Evolutionary conservation across 805 yeast species (phyloP).

Genomic region (Wickerhamiella sorbophila): DNA sequence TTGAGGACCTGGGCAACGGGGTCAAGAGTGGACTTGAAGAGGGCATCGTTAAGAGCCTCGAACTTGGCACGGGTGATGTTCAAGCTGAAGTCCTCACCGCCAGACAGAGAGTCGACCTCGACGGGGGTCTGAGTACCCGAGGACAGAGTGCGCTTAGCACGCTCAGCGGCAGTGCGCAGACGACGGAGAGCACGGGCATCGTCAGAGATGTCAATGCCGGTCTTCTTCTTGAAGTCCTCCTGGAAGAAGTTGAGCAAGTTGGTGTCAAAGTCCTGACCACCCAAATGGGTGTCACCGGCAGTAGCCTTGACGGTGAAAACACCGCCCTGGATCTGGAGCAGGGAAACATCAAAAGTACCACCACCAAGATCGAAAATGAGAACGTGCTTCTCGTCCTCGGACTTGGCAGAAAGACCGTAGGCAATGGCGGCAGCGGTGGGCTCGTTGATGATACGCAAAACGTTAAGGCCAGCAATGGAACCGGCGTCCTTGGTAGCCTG

Average conservation of each 20-base stretch:
- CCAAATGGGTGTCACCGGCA: constrained; percentile 98
- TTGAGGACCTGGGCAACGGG: constrained; percentile 93
- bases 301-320: constrained; percentile 94
- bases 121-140: constrained; percentile 92
- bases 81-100: constrained; percentile 90
- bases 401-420: constrained; percentile 87
- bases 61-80: constrained; percentile 95
- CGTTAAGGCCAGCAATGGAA: constrained; percentile 72
- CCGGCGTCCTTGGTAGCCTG: constrained; percentile 89
- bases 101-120: constrained; percentile 89
- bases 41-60: constrained; percentile 86
- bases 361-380: constrained; percentile 93
- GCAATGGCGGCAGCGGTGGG: constrained; percentile 97
- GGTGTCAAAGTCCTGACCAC: constrained; percentile 99
- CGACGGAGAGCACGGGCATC: constrained; percentile 96
- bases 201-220: constrained; percentile 74
- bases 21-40: constrained; percentile 84
- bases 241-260: constrained; percentile 87
- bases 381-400: constrained; percentile 73
- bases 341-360: constrained; percentile 94
- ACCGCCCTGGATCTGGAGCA: constrained; percentile 87
- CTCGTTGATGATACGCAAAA: constrained; percentile 73
- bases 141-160: constrained; percentile 96
- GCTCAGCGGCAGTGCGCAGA: constrained; percentile 97
- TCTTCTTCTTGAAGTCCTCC: constrained; percentile 90